Evolutionary conservation across 371 early-diverging fungal genomes (phyloP).

Genomic region (Thermomucor indicae-seudaticae): DNA sequence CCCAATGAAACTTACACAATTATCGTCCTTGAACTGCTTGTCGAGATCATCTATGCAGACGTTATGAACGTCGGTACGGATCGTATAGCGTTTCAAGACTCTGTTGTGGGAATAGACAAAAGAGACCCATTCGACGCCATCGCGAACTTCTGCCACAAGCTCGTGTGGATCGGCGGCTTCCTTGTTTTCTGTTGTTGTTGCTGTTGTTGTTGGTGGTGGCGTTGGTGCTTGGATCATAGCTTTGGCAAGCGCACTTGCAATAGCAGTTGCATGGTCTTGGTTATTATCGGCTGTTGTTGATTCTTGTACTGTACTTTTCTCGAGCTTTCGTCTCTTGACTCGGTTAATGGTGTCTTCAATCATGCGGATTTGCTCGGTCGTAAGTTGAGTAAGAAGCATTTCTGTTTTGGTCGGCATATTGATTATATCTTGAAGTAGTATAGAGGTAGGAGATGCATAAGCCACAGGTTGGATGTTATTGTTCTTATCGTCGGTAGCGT

Average conservation of each 20-base stretch:
- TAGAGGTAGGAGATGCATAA: conserved; percentile 26
- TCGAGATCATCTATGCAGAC: conserved; percentile 62
- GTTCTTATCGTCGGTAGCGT: no score
- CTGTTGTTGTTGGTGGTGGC: conserved; percentile 2
- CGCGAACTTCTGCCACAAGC: conserved; percentile 42
- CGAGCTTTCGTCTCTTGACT: conserved; percentile 32
- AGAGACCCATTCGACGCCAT: conserved; percentile 70
- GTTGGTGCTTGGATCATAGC: not conserved
- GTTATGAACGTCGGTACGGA: conserved; percentile 80
- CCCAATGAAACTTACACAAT: conserved; percentile 63
- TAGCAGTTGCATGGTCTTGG: not conserved
- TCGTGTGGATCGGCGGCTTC: conserved; percentile 15
- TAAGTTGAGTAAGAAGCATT: conserved; percentile 22
- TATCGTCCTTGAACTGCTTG: conserved; percentile 74
- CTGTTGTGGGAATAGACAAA: conserved; percentile 70
- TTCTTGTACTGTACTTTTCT: conserved; percentile 13
- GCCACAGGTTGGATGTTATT: no score
- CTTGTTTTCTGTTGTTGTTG: not conserved
- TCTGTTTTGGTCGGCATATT: conserved; percentile 32
- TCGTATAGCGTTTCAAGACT: conserved; percentile 60
- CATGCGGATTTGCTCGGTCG: conserved; percentile 28
- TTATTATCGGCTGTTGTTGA: not conserved
- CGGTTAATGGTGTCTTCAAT: conserved; percentile 35
- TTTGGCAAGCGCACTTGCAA: not conserved
- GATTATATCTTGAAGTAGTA: conserved; percentile 33